Conservation (phyloP, 495 filamentous ascomycete genomes). For the Aspergillus funiculosus region DNA sequence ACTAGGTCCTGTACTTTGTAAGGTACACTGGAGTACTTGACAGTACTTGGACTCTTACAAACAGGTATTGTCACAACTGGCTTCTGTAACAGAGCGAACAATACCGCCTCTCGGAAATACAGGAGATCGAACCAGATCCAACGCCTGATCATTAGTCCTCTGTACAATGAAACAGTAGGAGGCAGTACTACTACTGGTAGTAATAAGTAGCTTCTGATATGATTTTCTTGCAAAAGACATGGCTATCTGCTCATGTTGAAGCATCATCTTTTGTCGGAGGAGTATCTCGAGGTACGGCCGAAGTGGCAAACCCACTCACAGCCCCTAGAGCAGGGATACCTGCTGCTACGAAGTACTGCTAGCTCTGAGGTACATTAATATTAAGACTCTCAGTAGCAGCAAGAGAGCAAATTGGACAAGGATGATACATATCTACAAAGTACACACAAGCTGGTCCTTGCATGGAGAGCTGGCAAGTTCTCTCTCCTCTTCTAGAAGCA, state of each 20-base stretch:
- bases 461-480: constrained; percentile 7
- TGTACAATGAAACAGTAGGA: constrained; percentile 16
- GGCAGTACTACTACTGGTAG: no score
- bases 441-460: constrained; percentile 3
- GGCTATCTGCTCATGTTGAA: background rate
- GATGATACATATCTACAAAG: background rate
- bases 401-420: background rate
- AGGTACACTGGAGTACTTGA: background rate
- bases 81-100: background rate
- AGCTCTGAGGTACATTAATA: no score
- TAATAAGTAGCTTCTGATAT: constrained; percentile 1
- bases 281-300: background rate
- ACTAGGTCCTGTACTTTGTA: background rate
- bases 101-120: background rate
- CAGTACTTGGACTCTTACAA: background rate
- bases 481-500: constrained; percentile 13
- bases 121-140: background rate
- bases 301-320: background rate
- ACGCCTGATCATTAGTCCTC: background rate
- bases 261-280: constrained; percentile 1
- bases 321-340: constrained; percentile 3
- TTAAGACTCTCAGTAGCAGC: constrained; percentile 3
- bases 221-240: background rate
- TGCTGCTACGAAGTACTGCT: no score
- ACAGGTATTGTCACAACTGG: background rate